Conservation (phyloP, 352 stramenopile species). For the Nothophytophthora sp. region DNA sequence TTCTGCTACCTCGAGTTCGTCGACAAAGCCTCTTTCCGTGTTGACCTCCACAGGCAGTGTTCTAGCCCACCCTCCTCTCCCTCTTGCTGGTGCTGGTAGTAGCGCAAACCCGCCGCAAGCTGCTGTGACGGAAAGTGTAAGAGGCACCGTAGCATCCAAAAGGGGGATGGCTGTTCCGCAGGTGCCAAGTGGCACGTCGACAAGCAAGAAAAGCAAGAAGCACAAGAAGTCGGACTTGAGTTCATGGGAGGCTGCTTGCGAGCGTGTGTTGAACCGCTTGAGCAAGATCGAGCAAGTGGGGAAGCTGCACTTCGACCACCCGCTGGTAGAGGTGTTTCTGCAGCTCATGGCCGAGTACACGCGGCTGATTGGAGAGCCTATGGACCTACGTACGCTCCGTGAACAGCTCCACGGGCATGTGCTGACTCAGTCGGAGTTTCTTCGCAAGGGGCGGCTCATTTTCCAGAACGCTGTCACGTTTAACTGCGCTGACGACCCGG, state of each 20-base stretch:
- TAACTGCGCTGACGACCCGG: constrained; percentile 71
- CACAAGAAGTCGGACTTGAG: constrained; percentile 80
- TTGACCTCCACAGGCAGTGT: background rate
- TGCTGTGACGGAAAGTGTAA: background rate
- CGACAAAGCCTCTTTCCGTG: background rate
- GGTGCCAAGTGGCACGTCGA: constrained; percentile 21
- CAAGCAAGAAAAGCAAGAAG: constrained; percentile 67
- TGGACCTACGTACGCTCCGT: constrained; percentile 78
- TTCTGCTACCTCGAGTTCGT: constrained; percentile 1
- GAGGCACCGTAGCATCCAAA: constrained; percentile 33
- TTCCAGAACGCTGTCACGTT: constrained; percentile 87
- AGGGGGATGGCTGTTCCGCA: constrained; percentile 28
- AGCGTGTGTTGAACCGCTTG: constrained; percentile 72
- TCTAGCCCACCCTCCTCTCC: background rate
- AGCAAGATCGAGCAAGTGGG: constrained; percentile 78
- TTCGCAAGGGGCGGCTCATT: constrained; percentile 71
- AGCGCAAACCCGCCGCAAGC: background rate
- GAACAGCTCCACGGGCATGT: constrained; percentile 61
- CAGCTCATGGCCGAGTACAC: constrained; percentile 68
- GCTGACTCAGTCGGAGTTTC: constrained; percentile 54
- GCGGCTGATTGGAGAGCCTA: constrained; percentile 70
- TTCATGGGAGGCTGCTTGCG: constrained; percentile 66
- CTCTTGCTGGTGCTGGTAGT: constrained; percentile 5
- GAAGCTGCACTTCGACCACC: constrained; percentile 83
- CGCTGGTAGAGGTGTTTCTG: constrained; percentile 73